phyloP scores from a whole-genome alignment of 257 asterid species.

The Solanum medicagineum region DNA sequence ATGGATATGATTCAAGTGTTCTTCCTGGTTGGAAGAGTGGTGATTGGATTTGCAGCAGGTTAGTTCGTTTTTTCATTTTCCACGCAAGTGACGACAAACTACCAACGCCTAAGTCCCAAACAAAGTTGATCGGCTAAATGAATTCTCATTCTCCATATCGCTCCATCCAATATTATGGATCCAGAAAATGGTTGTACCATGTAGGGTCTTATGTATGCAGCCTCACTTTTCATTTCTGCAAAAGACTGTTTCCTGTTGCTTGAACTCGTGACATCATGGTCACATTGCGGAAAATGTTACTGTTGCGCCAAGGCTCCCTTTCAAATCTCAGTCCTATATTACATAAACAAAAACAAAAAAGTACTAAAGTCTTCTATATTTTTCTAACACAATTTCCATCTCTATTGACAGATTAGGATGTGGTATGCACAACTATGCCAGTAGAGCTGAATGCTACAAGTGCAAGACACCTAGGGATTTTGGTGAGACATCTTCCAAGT shows the following conservation, averaged over 20 bases:
- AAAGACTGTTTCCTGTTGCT: not conserved
- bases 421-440: slow-evolving; percentile 65
- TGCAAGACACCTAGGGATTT: slow-evolving; percentile 54
- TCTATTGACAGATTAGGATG: slow-evolving; percentile 39
- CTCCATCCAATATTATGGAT: not conserved
- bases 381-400: not conserved
- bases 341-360: not conserved
- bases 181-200: not conserved
- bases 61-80: not conserved
- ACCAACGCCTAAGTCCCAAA: no score
- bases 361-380: not conserved
- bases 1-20: slow-evolving; percentile 23
- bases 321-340: not conserved
- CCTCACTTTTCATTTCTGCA: not conserved
- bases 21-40: slow-evolving; percentile 92
- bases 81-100: not conserved
- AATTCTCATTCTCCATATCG: not conserved
- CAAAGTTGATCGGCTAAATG: not conserved
- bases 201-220: not conserved
- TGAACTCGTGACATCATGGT: not conserved
- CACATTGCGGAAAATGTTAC: not conserved
- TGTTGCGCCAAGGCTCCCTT: not conserved
- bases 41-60: slow-evolving; percentile 84
- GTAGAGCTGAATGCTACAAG: slow-evolving; percentile 58
- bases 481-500: slow-evolving; percentile 19